phyloP scores from a whole-genome alignment of 257 asterid species.

The Solanum dulcamara region DNA sequence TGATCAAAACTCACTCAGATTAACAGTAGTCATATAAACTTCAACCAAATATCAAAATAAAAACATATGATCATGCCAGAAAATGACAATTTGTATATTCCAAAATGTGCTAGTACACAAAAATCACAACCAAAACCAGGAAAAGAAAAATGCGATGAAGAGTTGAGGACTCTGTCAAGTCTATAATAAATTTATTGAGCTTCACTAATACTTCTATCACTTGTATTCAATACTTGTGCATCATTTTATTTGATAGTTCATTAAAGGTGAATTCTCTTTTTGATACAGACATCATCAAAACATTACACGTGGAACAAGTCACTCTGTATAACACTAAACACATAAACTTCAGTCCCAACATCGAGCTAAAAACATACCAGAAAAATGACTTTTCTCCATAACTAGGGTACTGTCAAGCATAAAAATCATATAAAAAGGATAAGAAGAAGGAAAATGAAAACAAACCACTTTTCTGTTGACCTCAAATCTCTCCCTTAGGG shows the following conservation, averaged over 20 bases:
- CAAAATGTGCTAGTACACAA: neutral
- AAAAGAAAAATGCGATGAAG: neutral
- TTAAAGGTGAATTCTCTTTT: neutral
- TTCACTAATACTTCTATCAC: neutral
- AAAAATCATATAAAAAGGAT: neutral
- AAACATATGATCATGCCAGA: neutral
- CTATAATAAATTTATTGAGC: neutral
- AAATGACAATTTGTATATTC: neutral
- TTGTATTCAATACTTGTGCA: neutral
- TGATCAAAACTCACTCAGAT: neutral
- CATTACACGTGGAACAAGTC: neutral
- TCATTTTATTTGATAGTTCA: neutral
- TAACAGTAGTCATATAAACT: neutral
- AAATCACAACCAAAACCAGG: neutral
- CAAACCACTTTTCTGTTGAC: slow-evolving; percentile 63
- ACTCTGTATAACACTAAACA: neutral
- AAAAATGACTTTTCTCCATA: neutral
- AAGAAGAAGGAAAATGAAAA: neutral
- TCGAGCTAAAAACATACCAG: neutral
- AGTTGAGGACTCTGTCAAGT: neutral
- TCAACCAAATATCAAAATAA: neutral
- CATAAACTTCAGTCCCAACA: neutral
- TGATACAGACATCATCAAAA: neutral
- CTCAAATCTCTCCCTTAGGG: slow-evolving; percentile 71
- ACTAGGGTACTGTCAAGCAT: neutral